These are phyloP conservation scores for Pichia sp. DNA, from an alignment of 1,139 yeast species.

Conservation along the genomic window DNA sequence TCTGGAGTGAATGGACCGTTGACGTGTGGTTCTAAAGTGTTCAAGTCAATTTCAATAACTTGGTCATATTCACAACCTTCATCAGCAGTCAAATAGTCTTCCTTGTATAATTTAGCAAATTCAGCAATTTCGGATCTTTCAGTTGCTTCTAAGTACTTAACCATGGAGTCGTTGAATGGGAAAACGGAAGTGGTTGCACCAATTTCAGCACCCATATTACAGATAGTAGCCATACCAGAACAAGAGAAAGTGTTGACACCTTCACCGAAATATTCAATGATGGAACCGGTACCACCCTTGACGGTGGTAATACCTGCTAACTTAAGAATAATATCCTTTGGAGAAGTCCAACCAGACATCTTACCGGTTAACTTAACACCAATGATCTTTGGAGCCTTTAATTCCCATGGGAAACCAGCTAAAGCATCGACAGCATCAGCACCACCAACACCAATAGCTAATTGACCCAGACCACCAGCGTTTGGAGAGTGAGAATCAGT, in stretches of 20 bases:
- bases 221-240: constrained; percentile 99
- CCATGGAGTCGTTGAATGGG: constrained; percentile 94
- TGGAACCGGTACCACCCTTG: constrained; percentile 98
- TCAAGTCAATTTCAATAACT: constrained; percentile 88
- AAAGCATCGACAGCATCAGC: no score
- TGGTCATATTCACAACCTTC: constrained; percentile 94
- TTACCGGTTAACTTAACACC: no score
- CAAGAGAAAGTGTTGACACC: constrained; percentile 95
- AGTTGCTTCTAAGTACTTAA: constrained; percentile 82
- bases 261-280: no score
- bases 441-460: no score
- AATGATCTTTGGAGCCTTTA: no score
- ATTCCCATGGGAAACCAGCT: no score
- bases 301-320: constrained; percentile 97
- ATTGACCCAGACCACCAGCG: constrained; percentile 98
- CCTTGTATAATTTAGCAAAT: constrained; percentile 66
- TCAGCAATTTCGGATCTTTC: constrained; percentile 77
- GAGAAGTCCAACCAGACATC: no score
- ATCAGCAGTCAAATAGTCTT: constrained; percentile 82
- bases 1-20: constrained; percentile 99
- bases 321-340: constrained; percentile 93
- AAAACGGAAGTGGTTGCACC: constrained; percentile 98
- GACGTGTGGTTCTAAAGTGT: constrained; percentile 92
- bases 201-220: no score
- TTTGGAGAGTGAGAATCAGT: constrained; percentile 99